These are phyloP conservation scores for Acacia concinna DNA, from an alignment of 331 rosid genomes.

Conservation along the genomic window DNA sequence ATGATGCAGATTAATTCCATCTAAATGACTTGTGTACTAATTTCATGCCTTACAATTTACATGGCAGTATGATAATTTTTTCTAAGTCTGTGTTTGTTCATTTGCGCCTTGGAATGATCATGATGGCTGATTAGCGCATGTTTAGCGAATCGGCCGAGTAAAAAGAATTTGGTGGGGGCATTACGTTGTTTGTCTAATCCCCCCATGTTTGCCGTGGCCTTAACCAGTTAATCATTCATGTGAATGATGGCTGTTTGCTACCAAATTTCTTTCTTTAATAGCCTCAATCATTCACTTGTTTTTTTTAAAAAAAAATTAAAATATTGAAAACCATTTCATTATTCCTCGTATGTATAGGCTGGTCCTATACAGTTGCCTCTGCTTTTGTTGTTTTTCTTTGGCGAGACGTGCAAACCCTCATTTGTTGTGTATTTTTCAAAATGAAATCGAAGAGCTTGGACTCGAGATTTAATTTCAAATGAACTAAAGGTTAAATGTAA, in stretches of 20 bases:
- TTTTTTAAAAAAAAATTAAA: background rate
- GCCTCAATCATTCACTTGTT: conserved; percentile 26
- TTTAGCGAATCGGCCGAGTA: background rate
- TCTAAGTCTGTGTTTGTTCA: background rate
- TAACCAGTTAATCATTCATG: conserved; percentile 38
- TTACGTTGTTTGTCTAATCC: conserved; percentile 25
- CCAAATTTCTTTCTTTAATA: conserved; percentile 23
- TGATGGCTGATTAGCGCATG: conserved; percentile 5
- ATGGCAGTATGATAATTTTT: conserved; percentile 6
- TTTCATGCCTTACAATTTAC: conserved; percentile 35
- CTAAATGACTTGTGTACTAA: conserved; percentile 41
- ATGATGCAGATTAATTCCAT: conserved; percentile 30
- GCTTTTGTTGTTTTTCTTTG: background rate
- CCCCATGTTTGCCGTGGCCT: conserved; percentile 28
- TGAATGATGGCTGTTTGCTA: conserved; percentile 33
- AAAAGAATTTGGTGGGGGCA: conserved; percentile 36
- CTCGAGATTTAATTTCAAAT: background rate
- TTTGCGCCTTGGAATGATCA: conserved; percentile 22
- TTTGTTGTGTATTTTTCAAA: background rate
- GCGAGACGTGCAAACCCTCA: background rate
- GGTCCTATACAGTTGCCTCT: conserved; percentile 8
- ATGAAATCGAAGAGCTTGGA: background rate
- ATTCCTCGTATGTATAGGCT: background rate
- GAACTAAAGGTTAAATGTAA: background rate
- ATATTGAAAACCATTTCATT: conserved; percentile 10